phyloP scores from a whole-genome alignment of 257 asterid species.

The Nemophila menziesii region DNA sequence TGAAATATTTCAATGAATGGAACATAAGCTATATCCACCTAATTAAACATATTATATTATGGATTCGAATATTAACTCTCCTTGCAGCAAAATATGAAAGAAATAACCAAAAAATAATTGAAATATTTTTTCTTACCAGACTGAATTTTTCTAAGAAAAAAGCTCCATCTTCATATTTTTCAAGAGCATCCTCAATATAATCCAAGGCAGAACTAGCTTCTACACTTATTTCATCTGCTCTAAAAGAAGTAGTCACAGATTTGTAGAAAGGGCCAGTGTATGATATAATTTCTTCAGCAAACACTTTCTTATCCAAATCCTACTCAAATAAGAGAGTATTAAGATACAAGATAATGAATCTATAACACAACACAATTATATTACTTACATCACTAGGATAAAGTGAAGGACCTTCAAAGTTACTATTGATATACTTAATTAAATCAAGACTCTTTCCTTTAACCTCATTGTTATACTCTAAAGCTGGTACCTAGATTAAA shows the following conservation, averaged over 20 bases:
- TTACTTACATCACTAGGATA: conserved; percentile 62
- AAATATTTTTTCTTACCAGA: conserved; percentile 63
- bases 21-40: conserved; percentile 76
- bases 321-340: conserved; percentile 15
- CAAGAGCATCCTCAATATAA: conserved; percentile 55
- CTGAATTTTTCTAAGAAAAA: conserved; percentile 77
- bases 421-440: conserved; percentile 50
- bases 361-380: conserved; percentile 2
- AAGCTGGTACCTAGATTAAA: conserved; percentile 51
- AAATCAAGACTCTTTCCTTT: conserved; percentile 89
- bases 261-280: conserved; percentile 36
- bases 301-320: conserved; percentile 49
- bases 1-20: conserved; percentile 65
- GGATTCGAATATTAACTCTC: too few species aligned
- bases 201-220: conserved; percentile 58
- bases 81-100: background rate
- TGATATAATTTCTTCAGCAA: conserved; percentile 52
- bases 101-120: too few species aligned
- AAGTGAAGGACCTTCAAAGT: conserved; percentile 81
- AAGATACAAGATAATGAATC: conserved; percentile 5
- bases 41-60: too few species aligned
- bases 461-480: conserved; percentile 70
- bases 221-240: conserved; percentile 33
- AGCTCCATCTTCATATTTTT: conserved; percentile 57
- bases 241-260: conserved; percentile 39